Base-by-base conservation (phyloP, 805 yeast genomes). In the Myxozyma vanderwaltii region DNA sequence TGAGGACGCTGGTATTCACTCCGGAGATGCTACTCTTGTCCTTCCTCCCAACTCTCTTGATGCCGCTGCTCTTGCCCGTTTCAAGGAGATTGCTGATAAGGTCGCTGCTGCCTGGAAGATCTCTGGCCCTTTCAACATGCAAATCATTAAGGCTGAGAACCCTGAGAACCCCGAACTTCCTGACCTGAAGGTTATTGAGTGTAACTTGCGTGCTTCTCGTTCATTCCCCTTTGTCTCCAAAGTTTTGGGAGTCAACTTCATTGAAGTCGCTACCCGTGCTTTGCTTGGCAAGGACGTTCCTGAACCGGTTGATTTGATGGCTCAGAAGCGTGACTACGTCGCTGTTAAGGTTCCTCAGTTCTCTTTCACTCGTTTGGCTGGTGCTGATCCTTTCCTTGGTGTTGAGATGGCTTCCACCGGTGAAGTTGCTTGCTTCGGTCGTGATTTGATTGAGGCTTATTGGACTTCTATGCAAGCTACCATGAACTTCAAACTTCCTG, bases 331-430 rank as follows among this genome's bases (percentile, higher is more conserved):
- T 75, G 79, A 82, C 68, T 88, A 90, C 71, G 98, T 92, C 72
- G 98, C 98, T 51, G 88, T 95, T 56, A 94, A 94, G 79, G 97
- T 92, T 56, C 99, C 99, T 49, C 99, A 94, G 79, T 94, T 94
- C 77, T 92, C 98, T 6, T 94, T 94, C 80, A 91, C 98, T 40
- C 86, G 99, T 79, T 81, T 94, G 71, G 97, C 98, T 19, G 99
- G 99, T 67, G 99, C 99, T 51, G 99, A 94, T 76, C 99, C 99
- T 65, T 91, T 89, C 82, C 81, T 94, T 72, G 99, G 99, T 65
- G 99, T 94, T 67, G 99, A 94, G 79, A 94, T 94, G 99, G 86
- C 98, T 5, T 91, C 98, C 12, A 94, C 99, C 53, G 99, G 99
- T 76, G 99, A 94, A 78, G 88, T 94, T 73, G 99, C 99, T 31